phyloP scores from a whole-genome alignment of 768 basidiomycete species.

The Rhizopogon vinicolor region DNA sequence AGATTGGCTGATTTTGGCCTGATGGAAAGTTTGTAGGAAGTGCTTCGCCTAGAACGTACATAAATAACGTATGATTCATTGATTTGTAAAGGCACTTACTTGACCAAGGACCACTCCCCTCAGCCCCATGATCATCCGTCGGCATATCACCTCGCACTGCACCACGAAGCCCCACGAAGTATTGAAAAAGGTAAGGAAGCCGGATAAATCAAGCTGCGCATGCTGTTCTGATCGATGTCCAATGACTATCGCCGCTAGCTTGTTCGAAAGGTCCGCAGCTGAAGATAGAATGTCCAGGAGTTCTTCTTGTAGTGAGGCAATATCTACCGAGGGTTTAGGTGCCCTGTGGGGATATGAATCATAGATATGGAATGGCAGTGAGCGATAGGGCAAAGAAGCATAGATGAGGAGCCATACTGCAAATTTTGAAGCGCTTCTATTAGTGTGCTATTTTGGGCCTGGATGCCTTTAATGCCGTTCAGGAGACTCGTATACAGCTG shows the following conservation, averaged over 20 bases:
- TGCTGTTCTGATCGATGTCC: constrained; percentile 76
- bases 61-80: neutral
- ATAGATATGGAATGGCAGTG: constrained; percentile 1
- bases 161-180: constrained; percentile 89
- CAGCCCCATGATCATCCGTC: constrained; percentile 90
- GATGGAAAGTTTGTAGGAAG: constrained; percentile 86
- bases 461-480: constrained; percentile 63
- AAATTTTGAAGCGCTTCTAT: constrained; percentile 52
- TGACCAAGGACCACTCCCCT: constrained; percentile 83
- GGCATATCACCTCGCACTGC: constrained; percentile 77
- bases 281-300: constrained; percentile 73
- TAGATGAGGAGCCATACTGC: constrained; percentile 24
- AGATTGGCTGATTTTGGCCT: constrained; percentile 67
- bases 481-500: constrained; percentile 59
- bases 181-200: constrained; percentile 81
- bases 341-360: constrained; percentile 25
- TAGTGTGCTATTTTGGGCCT: constrained; percentile 54
- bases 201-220: constrained; percentile 59
- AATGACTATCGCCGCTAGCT: constrained; percentile 76
- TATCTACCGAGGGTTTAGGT: constrained; percentile 33
- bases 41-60: constrained; percentile 60
- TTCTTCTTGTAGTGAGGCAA: constrained; percentile 55
- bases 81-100: constrained; percentile 33
- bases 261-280: constrained; percentile 81
- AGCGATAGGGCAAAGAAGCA: neutral